Evolutionary conservation across 148 eudicot genomes (phyloP).

Genomic region (Cornus kousa): DNA sequence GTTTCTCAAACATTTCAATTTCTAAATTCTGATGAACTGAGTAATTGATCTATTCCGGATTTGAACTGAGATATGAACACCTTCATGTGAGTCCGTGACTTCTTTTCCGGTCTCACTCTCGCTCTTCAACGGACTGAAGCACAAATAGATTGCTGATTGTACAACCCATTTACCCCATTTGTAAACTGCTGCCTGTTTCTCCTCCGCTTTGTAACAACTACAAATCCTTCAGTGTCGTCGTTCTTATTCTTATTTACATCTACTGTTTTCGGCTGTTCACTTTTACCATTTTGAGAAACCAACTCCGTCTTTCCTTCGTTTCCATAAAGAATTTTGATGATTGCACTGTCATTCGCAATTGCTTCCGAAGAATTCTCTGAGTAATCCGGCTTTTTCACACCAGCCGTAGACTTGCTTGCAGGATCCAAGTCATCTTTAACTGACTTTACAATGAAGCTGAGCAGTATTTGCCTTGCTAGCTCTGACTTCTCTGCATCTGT

Average conservation of each 20-base stretch:
- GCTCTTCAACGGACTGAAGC: slow-evolving; percentile 58
- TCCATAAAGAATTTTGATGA: slow-evolving; percentile 61
- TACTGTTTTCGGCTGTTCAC: slow-evolving; percentile 22
- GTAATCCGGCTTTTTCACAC: slow-evolving; percentile 40
- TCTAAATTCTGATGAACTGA: slow-evolving; percentile 9
- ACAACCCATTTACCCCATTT: slow-evolving; percentile 50
- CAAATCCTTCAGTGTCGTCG: slow-evolving; percentile 86
- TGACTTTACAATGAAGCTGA: slow-evolving; percentile 90
- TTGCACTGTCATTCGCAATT: slow-evolving; percentile 82
- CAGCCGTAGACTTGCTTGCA: slow-evolving; percentile 27
- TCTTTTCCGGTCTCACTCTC: neutral
- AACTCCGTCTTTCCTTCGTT: slow-evolving; percentile 51
- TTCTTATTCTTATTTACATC: slow-evolving; percentile 36
- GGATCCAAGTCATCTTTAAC: slow-evolving; percentile 58
- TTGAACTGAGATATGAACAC: neutral
- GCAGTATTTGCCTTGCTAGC: slow-evolving; percentile 92
- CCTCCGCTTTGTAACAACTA: slow-evolving; percentile 78
- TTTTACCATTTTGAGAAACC: slow-evolving; percentile 20
- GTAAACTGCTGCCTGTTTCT: slow-evolving; percentile 70
- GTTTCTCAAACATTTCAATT: neutral
- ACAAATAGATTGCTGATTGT: slow-evolving; percentile 75
- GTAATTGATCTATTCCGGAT: neutral
- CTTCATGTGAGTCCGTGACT: neutral
- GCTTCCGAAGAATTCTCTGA: slow-evolving; percentile 59
- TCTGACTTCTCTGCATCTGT: slow-evolving; percentile 79